phyloP scores from a whole-genome alignment of 768 basidiomycete species.

The Terana coerulea region DNA sequence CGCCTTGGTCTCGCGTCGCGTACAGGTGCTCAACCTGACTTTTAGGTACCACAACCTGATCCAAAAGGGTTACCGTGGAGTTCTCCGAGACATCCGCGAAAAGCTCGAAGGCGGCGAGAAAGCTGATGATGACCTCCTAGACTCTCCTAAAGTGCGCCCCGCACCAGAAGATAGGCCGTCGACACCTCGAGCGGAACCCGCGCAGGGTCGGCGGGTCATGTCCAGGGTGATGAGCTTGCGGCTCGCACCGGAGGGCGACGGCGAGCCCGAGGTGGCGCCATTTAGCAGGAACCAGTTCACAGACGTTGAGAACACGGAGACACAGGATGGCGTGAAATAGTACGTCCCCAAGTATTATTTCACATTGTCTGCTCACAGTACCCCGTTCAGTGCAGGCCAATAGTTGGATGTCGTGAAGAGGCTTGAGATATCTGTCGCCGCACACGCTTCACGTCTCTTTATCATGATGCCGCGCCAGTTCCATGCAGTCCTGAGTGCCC shows the following conservation, averaged over 20 bases:
- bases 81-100: slow-evolving; percentile 25
- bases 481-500: too few species aligned
- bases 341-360: too few species aligned
- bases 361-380: too few species aligned
- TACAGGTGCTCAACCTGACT: not conserved
- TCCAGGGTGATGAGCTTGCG: slow-evolving; percentile 14
- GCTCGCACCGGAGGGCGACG: not conserved
- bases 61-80: slow-evolving; percentile 61
- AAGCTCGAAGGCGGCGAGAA: not conserved
- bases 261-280: not conserved
- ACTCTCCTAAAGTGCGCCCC: too few species aligned
- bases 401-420: too few species aligned
- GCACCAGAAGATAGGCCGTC: not conserved
- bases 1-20: not conserved
- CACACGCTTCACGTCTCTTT: too few species aligned
- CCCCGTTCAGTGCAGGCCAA: too few species aligned
- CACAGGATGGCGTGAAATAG: not conserved
- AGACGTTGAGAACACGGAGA: not conserved
- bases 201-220: slow-evolving; percentile 8
- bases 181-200: not conserved
- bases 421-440: too few species aligned
- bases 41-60: slow-evolving; percentile 54
- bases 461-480: too few species aligned
- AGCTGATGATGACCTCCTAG: slow-evolving; percentile 27
- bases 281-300: not conserved